A percentile compares a stretch with the other conserved stretches of the same genome.
Evolutionary conservation across 75 land plant genomes (phyloP).

Genomic region (Isoetes taiwanensis): DNA sequence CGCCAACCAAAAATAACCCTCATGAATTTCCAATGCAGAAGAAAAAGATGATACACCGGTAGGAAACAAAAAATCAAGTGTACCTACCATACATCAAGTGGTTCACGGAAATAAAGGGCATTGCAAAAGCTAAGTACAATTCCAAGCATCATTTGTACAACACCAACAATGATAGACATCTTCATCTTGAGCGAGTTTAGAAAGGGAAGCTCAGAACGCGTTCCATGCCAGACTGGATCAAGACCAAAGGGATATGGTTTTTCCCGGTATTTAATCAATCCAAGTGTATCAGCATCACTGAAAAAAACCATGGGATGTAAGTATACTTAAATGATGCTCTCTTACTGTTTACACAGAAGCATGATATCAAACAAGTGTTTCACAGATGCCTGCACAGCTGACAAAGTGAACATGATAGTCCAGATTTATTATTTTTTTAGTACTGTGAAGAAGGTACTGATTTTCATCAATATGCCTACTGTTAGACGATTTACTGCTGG

Average conservation of each 20-base stretch:
- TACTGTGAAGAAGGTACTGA: no score
- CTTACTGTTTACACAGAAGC: no score
- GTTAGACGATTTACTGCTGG: no score
- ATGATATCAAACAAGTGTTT: no score
- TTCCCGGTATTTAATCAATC: not conserved
- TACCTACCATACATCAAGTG: conserved; percentile 4
- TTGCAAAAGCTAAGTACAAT: conserved; percentile 6
- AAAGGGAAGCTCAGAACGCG: not conserved
- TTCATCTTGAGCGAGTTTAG: conserved; percentile 5
- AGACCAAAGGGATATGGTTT: conserved; percentile 1
- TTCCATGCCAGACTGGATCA: conserved; percentile 1
- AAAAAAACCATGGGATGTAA: not conserved
- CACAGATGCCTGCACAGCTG: no score
- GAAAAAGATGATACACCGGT: not conserved
- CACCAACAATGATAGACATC: conserved; percentile 6
- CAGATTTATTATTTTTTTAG: no score
- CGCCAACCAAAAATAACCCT: not conserved
- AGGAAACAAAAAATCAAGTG: not conserved
- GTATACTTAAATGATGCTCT: no score
- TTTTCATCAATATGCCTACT: no score
- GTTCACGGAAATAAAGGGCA: not conserved
- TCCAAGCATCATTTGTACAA: not conserved
- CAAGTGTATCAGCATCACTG: not conserved
- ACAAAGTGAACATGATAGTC: no score
- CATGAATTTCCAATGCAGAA: not conserved